A percentile compares a stretch with the other conserved stretches of the same genome.
These are phyloP conservation scores for Fomitopsis betulina DNA, from an alignment of 1,284 basidiomycete species.

Conservation along the genomic window DNA sequence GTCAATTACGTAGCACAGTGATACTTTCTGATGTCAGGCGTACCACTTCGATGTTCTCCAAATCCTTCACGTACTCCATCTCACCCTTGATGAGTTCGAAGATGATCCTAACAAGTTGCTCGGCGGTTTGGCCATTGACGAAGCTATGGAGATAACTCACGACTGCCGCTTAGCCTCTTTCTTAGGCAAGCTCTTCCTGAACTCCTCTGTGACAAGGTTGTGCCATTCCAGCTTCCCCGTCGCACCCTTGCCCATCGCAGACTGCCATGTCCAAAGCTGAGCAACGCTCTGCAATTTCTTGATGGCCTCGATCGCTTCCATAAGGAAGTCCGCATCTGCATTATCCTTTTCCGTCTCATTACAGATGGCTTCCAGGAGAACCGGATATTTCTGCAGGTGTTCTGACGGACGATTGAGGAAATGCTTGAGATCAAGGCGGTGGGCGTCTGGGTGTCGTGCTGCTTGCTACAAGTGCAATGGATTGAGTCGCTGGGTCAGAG, in stretches of 20 bases:
- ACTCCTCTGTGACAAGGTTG: constrained; percentile 73
- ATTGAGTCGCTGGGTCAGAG: not conserved
- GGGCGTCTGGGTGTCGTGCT: constrained; percentile 60
- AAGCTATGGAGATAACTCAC: constrained; percentile 42
- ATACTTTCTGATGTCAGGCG: constrained; percentile 19
- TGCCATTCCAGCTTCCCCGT: constrained; percentile 84
- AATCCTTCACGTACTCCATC: constrained; percentile 91
- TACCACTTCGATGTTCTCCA: constrained; percentile 84
- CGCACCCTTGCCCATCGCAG: constrained; percentile 74
- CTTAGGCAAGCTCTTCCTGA: constrained; percentile 61
- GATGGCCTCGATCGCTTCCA: constrained; percentile 73
- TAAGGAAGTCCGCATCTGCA: constrained; percentile 76
- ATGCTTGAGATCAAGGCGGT: constrained; percentile 83
- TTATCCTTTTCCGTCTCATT: constrained; percentile 75
- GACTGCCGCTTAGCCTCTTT: constrained; percentile 84
- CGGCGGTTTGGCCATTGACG: not conserved
- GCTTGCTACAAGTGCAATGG: constrained; percentile 37
- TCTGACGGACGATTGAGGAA: constrained; percentile 85
- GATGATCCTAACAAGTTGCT: constrained; percentile 59
- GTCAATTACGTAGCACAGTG: constrained; percentile 8
- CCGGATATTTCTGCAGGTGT: constrained; percentile 88
- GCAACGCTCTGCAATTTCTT: constrained; percentile 73
- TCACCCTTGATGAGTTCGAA: constrained; percentile 96
- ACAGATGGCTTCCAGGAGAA: constrained; percentile 83
- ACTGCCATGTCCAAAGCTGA: constrained; percentile 82